Conservation (phyloP, 129 eudicot genomes). For the Tagetes patula region DNA sequence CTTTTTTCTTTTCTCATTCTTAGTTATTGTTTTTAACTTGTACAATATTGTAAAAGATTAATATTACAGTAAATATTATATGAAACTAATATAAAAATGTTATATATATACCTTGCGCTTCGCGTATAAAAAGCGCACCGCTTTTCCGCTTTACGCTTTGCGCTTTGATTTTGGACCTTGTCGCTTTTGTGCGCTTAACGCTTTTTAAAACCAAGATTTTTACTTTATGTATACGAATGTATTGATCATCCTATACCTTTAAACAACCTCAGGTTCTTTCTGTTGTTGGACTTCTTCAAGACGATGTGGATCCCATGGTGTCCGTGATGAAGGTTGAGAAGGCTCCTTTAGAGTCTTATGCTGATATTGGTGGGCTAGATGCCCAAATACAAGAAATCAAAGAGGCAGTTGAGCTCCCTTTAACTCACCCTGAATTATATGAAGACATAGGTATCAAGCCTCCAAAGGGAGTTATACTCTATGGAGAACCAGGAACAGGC, state of each 20-base stretch:
- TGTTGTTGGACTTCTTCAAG: constrained; percentile 59
- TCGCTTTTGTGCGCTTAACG: too few relatives aligned
- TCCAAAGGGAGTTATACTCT: background rate
- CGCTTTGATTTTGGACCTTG: too few relatives aligned
- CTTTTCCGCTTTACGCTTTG: too few relatives aligned
- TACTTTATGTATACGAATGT: background rate
- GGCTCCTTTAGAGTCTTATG: constrained; percentile 88
- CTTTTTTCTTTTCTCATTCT: too few relatives aligned
- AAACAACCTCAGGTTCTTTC: constrained; percentile 62
- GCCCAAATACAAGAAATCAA: constrained; percentile 75
- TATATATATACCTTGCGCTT: too few relatives aligned
- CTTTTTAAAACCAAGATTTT: too few relatives aligned
- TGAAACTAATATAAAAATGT: too few relatives aligned
- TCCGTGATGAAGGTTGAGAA: constrained; percentile 97
- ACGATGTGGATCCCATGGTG: constrained; percentile 59
- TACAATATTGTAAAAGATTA: too few relatives aligned
- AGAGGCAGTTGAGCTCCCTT: background rate
- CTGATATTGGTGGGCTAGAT: constrained; percentile 88
- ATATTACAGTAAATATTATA: too few relatives aligned
- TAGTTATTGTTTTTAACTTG: too few relatives aligned
- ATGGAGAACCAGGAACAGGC: background rate
- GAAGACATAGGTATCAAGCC: constrained; percentile 3
- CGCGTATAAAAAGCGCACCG: too few relatives aligned
- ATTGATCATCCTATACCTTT: background rate
- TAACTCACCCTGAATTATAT: background rate